These are phyloP conservation scores for Oemleria cerasiformis DNA, from an alignment of 306 rosid genomes.

Conservation along the genomic window DNA sequence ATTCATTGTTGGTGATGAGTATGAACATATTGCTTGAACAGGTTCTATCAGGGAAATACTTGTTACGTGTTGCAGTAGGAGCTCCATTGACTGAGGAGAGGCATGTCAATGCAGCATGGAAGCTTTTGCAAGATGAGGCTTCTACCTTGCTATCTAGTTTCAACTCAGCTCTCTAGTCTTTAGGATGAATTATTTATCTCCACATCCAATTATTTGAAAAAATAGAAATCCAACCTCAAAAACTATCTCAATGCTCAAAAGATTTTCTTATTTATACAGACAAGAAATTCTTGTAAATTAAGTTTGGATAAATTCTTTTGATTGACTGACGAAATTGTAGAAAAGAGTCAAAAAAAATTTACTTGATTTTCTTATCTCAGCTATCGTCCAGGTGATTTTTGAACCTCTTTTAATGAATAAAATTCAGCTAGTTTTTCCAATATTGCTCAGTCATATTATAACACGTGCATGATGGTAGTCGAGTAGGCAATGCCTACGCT, in stretches of 20 bases:
- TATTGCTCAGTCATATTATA: too few species aligned
- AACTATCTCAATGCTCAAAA: not conserved
- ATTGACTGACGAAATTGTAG: too few species aligned
- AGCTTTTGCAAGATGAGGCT: slow-evolving; percentile 68
- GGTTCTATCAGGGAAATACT: slow-evolving; percentile 73
- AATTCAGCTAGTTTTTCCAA: too few species aligned
- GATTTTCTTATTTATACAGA: not conserved
- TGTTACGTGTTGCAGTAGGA: slow-evolving; percentile 81
- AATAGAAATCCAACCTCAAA: not conserved
- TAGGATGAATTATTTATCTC: not conserved
- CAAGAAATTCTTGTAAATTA: too few species aligned
- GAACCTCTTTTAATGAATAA: too few species aligned
- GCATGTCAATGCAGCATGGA: slow-evolving; percentile 76
- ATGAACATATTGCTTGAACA: slow-evolving; percentile 25
- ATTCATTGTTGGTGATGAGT: not conserved
- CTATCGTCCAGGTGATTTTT: too few species aligned
- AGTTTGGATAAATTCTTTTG: too few species aligned
- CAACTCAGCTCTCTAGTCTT: slow-evolving; percentile 10
- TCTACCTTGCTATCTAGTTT: slow-evolving; percentile 42
- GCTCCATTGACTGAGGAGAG: slow-evolving; percentile 89
- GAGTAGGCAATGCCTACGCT: too few species aligned
- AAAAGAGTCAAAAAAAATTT: too few species aligned
- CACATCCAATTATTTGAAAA: too few species aligned
- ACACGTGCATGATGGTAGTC: too few species aligned
- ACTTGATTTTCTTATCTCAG: too few species aligned